phyloP scores from a whole-genome alignment of 2,329 filamentous ascomycete species.

The Cladophialophora chaetospira region DNA sequence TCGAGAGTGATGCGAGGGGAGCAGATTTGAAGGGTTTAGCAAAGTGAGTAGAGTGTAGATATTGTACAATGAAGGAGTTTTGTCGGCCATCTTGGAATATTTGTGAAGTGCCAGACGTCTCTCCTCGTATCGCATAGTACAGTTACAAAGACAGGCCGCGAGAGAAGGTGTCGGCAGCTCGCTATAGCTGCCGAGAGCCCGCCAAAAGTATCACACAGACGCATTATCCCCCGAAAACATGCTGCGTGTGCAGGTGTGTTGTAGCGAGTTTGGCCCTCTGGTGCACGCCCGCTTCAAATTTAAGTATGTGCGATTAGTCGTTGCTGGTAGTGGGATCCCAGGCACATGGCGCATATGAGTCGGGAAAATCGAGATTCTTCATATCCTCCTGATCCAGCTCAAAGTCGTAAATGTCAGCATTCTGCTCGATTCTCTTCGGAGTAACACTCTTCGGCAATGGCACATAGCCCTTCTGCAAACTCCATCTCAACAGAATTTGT shows the following conservation, averaged over 20 bases:
- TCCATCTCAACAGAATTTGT: slow-evolving; percentile 64
- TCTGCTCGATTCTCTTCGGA: slow-evolving; percentile 61
- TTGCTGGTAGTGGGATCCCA: slow-evolving; percentile 56
- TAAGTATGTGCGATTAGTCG: slow-evolving; percentile 16
- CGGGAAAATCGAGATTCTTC: slow-evolving; percentile 54
- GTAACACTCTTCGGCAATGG: slow-evolving; percentile 66
- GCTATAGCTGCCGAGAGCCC: background rate
- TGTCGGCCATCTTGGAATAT: too few species aligned
- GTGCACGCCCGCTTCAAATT: background rate
- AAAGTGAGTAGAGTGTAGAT: too few species aligned
- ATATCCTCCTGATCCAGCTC: slow-evolving; percentile 61
- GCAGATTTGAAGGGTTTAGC: too few species aligned
- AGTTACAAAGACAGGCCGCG: background rate
- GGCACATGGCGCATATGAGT: slow-evolving; percentile 58
- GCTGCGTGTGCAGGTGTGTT: too few species aligned
- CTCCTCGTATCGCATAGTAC: background rate
- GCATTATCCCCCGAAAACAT: too few species aligned
- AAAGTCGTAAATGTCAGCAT: slow-evolving; percentile 62
- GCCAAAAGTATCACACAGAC: too few species aligned
- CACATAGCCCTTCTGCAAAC: slow-evolving; percentile 63
- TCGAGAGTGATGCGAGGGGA: too few species aligned
- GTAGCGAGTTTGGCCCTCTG: too few species aligned
- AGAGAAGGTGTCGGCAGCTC: background rate
- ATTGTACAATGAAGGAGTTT: too few species aligned
- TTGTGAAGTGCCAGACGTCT: too few species aligned